A percentile compares a stretch with the other conserved stretches of the same genome.
Evolutionary conservation across 176 grass and related monocot species (phyloP).

Genomic region (Themeda triandra): DNA sequence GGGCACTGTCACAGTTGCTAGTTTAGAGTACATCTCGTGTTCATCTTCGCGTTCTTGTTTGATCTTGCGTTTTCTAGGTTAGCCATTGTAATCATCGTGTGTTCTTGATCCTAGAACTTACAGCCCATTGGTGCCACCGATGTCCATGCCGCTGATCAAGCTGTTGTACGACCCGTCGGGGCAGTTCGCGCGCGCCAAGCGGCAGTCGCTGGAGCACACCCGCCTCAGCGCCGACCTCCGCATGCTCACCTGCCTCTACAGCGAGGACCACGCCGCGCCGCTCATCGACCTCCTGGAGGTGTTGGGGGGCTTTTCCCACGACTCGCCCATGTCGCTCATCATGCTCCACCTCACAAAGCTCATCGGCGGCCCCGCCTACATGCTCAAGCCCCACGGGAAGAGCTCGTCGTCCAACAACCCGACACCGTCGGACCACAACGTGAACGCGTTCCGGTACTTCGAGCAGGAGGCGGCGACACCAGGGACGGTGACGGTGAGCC

Average conservation of each 20-base stretch:
- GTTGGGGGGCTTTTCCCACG: neutral
- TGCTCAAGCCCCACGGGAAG: conserved; percentile 53
- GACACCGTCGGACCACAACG: conserved; percentile 51
- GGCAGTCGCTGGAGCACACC: conserved; percentile 28
- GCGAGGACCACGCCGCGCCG: conserved; percentile 64
- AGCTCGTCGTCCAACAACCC: neutral
- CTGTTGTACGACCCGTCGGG: conserved; percentile 58
- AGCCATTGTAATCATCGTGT: too few relatives aligned
- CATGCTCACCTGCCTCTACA: conserved; percentile 58
- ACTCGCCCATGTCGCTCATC: conserved; percentile 45
- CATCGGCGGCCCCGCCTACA: conserved; percentile 40
- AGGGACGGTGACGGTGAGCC: conserved; percentile 44
- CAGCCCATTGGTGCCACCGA: conserved; percentile 19
- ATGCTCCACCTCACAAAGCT: conserved; percentile 78
- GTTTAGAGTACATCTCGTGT: too few relatives aligned
- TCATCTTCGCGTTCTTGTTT: too few relatives aligned
- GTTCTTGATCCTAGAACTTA: too few relatives aligned
- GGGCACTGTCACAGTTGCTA: too few relatives aligned
- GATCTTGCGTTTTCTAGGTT: too few relatives aligned
- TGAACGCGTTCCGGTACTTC: conserved; percentile 65
- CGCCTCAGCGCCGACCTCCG: conserved; percentile 38
- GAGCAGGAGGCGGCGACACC: conserved; percentile 47
- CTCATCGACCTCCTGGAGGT: conserved; percentile 56
- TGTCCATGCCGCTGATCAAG: conserved; percentile 59
- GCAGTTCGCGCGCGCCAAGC: conserved; percentile 33